phyloP scores from a whole-genome alignment of 495 filamentous ascomycete genomes.

The Margaritispora aquatica region DNA sequence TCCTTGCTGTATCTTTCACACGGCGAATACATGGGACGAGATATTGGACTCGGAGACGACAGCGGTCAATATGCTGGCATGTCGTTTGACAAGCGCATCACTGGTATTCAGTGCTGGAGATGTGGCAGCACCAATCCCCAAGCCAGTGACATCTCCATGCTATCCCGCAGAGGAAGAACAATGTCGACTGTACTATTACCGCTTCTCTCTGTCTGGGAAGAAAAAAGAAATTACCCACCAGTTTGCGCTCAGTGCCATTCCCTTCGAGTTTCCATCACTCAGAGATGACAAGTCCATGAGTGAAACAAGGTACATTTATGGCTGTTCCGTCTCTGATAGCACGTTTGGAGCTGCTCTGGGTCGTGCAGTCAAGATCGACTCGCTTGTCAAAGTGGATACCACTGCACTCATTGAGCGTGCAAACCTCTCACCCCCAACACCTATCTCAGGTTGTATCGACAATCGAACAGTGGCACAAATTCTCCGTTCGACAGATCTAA shows the following conservation, averaged over 20 bases:
- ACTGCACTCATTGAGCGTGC: conserved; percentile 34
- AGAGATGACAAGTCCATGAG: conserved; percentile 46
- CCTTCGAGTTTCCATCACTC: conserved; percentile 57
- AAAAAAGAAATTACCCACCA: conserved; percentile 44
- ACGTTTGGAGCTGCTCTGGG: conserved; percentile 46
- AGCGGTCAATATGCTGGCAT: conserved; percentile 53
- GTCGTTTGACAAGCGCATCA: conserved; percentile 53
- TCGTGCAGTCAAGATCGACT: conserved; percentile 54
- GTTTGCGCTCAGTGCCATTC: conserved; percentile 53
- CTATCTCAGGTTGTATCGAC: conserved; percentile 51
- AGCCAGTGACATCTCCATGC: conserved; percentile 21
- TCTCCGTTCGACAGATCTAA: conserved; percentile 27
- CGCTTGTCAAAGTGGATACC: conserved; percentile 51
- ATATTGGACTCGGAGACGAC: conserved; percentile 12
- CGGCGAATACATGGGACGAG: conserved; percentile 59
- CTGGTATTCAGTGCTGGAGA: conserved; percentile 54
- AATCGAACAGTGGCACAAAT: conserved; percentile 39
- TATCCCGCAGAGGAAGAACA: conserved; percentile 47
- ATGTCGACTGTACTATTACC: conserved; percentile 61
- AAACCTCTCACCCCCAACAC: conserved; percentile 29
- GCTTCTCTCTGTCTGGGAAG: conserved; percentile 35
- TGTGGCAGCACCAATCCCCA: conserved; percentile 37
- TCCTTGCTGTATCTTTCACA: conserved; percentile 60
- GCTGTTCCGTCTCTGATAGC: conserved; percentile 41
- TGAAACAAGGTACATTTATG: conserved; percentile 48